Conservation (phyloP, 208 protist species). For the Jaenimonas drosophilae region DNA sequence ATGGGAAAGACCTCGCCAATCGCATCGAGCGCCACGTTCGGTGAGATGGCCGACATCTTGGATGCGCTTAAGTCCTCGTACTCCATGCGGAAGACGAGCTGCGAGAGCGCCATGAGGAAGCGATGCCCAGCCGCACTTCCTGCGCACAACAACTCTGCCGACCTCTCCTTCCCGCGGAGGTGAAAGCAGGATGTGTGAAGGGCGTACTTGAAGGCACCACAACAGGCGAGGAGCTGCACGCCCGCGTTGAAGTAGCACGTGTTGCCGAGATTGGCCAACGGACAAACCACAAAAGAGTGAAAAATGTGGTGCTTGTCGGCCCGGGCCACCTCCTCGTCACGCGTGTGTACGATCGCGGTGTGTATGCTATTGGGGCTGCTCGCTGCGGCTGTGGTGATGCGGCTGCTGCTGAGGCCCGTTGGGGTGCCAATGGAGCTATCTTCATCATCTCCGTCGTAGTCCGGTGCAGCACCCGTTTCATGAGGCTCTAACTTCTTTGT, state of each 20-base stretch:
- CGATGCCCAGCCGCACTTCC: conserved; percentile 20
- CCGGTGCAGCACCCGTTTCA: background rate
- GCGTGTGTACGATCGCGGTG: too few species aligned
- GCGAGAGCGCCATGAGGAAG: conserved; percentile 32
- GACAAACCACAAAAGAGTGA: conserved; percentile 53
- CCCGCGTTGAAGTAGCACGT: conserved; percentile 97
- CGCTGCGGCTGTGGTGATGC: too few species aligned
- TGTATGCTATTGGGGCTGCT: too few species aligned
- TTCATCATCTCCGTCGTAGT: background rate
- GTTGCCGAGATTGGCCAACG: conserved; percentile 94
- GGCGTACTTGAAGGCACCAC: conserved; percentile 52
- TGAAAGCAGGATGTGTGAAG: conserved; percentile 34
- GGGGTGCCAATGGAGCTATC: too few species aligned
- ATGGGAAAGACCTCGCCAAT: conserved; percentile 43
- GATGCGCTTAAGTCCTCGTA: conserved; percentile 8
- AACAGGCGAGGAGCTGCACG: conserved; percentile 92
- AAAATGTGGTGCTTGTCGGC: conserved; percentile 6
- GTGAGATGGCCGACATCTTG: conserved; percentile 22
- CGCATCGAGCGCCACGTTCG: conserved; percentile 31
- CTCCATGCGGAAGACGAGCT: conserved; percentile 61
- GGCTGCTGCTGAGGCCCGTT: too few species aligned
- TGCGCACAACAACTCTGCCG: background rate
- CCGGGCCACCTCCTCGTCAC: background rate
- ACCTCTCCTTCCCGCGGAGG: background rate
- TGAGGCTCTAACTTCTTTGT: background rate